Conservation (phyloP, 139 green algal species). For the Chlamydomonas schloesseri region DNA sequence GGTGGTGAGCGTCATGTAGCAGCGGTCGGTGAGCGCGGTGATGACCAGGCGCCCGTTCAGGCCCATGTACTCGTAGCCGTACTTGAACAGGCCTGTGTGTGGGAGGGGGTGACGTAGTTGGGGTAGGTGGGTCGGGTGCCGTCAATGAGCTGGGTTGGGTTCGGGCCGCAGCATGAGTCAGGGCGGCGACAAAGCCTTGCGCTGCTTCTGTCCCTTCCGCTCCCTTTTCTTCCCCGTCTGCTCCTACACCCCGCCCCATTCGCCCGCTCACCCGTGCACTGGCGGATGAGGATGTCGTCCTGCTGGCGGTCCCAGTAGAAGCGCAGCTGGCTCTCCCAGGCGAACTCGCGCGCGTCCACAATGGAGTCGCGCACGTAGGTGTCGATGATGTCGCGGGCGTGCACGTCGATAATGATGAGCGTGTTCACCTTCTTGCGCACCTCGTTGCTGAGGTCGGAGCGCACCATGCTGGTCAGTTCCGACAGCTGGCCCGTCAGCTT, state of each 20-base stretch:
- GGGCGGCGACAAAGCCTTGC: too few species aligned
- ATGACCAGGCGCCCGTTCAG: slow-evolving; percentile 89
- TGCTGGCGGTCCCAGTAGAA: slow-evolving; percentile 83
- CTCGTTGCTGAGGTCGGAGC: slow-evolving; percentile 75
- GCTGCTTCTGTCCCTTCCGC: too few species aligned
- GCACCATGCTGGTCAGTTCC: slow-evolving; percentile 86
- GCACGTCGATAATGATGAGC: slow-evolving; percentile 91
- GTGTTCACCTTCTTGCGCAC: slow-evolving; percentile 89
- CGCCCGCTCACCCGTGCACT: slow-evolving; percentile 70
- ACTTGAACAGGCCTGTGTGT: slow-evolving; percentile 74
- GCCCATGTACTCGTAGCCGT: slow-evolving; percentile 90
- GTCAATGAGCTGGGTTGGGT: too few species aligned
- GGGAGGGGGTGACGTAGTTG: not conserved
- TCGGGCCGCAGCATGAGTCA: too few species aligned
- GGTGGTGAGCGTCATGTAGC: slow-evolving; percentile 92
- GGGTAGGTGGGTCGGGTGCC: too few species aligned
- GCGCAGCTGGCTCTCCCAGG: slow-evolving; percentile 88
- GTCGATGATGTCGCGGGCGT: slow-evolving; percentile 90
- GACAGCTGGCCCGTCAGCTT: slow-evolving; percentile 85
- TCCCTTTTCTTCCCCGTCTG: too few species aligned
- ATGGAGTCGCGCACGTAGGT: slow-evolving; percentile 87
- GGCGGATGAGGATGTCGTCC: slow-evolving; percentile 88
- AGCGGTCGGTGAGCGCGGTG: slow-evolving; percentile 87
- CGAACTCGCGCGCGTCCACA: slow-evolving; percentile 88
- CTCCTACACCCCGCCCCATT: too few species aligned